Conservation (phyloP, 305 asterid species). For the Plantago coronopus region DNA sequence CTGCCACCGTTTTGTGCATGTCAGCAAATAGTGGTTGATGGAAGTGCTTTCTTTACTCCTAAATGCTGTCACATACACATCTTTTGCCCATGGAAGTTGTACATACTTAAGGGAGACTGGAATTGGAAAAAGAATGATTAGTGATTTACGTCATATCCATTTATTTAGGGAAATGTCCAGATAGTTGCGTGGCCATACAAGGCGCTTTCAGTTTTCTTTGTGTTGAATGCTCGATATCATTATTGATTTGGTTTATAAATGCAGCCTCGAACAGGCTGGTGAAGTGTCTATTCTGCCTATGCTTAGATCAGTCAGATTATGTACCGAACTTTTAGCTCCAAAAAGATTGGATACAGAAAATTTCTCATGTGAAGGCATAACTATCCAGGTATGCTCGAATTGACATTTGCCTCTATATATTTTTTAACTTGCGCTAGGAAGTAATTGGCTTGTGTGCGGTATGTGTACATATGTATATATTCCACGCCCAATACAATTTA, state of each 20-base stretch:
- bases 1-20: neutral
- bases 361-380: conserved; percentile 45
- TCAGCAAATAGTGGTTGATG: neutral
- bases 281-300: conserved; percentile 78
- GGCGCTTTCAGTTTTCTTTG: conserved; percentile 11
- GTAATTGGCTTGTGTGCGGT: neutral
- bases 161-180: neutral
- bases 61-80: neutral
- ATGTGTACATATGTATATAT: too few relatives aligned
- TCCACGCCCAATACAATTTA: neutral
- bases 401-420: conserved; percentile 12
- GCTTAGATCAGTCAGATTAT: conserved; percentile 79
- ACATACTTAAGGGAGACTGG: neutral
- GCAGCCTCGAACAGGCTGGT: conserved; percentile 94
- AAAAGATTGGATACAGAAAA: conserved; percentile 32
- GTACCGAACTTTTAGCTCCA: conserved; percentile 54
- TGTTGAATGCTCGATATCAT: conserved; percentile 19
- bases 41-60: neutral
- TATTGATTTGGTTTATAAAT: conserved; percentile 22
- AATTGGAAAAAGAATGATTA: neutral
- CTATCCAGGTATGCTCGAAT: conserved; percentile 44
- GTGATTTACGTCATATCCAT: neutral
- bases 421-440: conserved; percentile 15
- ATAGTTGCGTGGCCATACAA: neutral
- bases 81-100: too few relatives aligned